phyloP scores from a whole-genome alignment of 2,329 filamentous ascomycete genomes.

The Drechslera avenae region DNA sequence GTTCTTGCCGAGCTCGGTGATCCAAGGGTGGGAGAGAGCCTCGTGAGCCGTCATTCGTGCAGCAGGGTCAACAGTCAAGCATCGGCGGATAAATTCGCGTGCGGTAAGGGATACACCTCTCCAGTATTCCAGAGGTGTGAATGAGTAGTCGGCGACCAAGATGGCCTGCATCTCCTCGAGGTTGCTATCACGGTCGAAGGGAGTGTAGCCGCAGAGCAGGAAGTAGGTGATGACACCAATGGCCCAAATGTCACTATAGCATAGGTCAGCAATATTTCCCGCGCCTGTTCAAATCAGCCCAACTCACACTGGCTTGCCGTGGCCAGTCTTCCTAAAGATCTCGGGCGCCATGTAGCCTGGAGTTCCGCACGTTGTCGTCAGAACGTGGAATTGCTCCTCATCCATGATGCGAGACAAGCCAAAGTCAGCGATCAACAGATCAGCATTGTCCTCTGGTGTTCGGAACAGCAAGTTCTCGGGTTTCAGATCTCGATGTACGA shows the following conservation, averaged over 20 bases:
- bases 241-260: conserved; percentile 83
- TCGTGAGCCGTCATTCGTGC: conserved; percentile 90
- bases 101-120: conserved; percentile 82
- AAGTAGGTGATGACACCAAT: conserved; percentile 99
- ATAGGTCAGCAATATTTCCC: conserved; percentile 15
- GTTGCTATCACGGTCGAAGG: conserved; percentile 96
- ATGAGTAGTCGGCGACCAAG: conserved; percentile 92
- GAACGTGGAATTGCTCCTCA: conserved; percentile 95
- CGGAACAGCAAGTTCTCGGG: conserved; percentile 96
- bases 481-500: conserved; percentile 96
- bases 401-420: conserved; percentile 97
- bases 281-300: neutral
- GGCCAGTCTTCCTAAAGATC: conserved; percentile 98
- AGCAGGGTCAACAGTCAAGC: conserved; percentile 86
- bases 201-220: conserved; percentile 94
- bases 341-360: conserved; percentile 99
- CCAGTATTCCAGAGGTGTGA: conserved; percentile 96
- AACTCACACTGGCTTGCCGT: conserved; percentile 87
- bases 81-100: conserved; percentile 89
- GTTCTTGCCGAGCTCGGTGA: conserved; percentile 61
- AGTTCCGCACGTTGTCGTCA: conserved; percentile 97
- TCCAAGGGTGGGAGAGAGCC: conserved; percentile 68
- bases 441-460: conserved; percentile 96
- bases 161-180: conserved; percentile 99
- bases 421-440: conserved; percentile 96